Base-by-base conservation (phyloP, 441 rosid species). In the Jatropha multifida region DNA sequence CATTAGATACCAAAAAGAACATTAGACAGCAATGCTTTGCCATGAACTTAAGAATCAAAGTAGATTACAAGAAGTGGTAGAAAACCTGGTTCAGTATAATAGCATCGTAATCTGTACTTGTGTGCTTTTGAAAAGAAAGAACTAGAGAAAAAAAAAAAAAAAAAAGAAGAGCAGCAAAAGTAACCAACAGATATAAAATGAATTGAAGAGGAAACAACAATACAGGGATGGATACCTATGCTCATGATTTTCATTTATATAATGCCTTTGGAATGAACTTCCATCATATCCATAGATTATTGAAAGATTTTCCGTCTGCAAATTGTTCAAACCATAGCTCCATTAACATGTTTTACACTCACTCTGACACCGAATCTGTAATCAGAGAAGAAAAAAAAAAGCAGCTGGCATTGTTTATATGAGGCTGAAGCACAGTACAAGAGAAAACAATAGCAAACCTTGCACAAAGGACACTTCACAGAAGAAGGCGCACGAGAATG, bases 391-490 rank as follows among this genome's bases (percentile, higher is more conserved):
- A 55, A 55, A n/a, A 55, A n/a, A n/a, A 56, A 54, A 66, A 61
- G 26, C 26, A 6, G 18, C 51, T 7, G 12, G 56, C 40, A 32
- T 52, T 37, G 15, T 40, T 7, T 55, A 60, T 17, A 8, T n/a
- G 59, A 54, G n/a, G 40, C 65, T 52, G 54, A 32, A 70, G 13
- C 37, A 6, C 46, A 60, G 11, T 5, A 68, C 7, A 13, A 26
- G 71, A 69, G 69, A 69, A 42, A 48, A 42, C 46, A 10, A 38
- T 84, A 70, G 75, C 82, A 78, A 75, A 93, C 97, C 98, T 93
- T 96, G 87, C 99, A 96, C 63, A 93, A 75, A 71, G 99, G 99
- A 80, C 99, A 96, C 61, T 83, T 87, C 13, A 92, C 78, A 69
- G 93, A 90, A 42, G 88, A 80, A 13, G 84, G 81, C 26, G 76